Evolutionary conservation across 2,329 filamentous ascomycete genomes (phyloP).

Genomic region (Bretziella fagacearum): DNA sequence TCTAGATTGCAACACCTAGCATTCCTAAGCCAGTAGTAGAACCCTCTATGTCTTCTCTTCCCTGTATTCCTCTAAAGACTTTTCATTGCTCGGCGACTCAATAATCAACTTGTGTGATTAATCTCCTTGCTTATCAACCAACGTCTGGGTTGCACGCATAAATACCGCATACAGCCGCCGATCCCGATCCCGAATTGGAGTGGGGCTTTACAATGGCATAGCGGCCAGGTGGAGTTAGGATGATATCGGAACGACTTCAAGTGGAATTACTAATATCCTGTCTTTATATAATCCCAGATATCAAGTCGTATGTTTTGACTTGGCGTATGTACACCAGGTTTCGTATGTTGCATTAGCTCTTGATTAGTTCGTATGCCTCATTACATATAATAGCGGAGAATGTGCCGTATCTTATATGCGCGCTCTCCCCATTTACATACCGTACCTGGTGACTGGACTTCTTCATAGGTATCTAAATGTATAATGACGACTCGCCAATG

Average conservation of each 20-base stretch:
- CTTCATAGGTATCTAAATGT: no score
- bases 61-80: no score
- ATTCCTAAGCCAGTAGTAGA: no score
- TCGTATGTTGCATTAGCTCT: background rate
- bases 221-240: slow-evolving; percentile 2
- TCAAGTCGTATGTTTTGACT: background rate
- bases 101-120: no score
- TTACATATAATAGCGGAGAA: no score
- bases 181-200: background rate
- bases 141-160: background rate
- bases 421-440: background rate
- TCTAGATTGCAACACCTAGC: no score
- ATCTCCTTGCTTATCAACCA: background rate
- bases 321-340: no score
- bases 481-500: no score
- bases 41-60: no score
- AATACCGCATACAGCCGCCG: background rate
- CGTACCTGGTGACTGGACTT: no score
- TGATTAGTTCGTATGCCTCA: background rate
- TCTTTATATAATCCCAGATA: background rate
- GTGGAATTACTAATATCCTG: background rate
- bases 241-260: slow-evolving; percentile 5
- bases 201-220: background rate
- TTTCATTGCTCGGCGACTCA: no score
- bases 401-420: background rate